These are phyloP conservation scores for Cladosporium sp. DNA, from an alignment of 2,329 filamentous ascomycete species.

Conservation along the genomic window DNA sequence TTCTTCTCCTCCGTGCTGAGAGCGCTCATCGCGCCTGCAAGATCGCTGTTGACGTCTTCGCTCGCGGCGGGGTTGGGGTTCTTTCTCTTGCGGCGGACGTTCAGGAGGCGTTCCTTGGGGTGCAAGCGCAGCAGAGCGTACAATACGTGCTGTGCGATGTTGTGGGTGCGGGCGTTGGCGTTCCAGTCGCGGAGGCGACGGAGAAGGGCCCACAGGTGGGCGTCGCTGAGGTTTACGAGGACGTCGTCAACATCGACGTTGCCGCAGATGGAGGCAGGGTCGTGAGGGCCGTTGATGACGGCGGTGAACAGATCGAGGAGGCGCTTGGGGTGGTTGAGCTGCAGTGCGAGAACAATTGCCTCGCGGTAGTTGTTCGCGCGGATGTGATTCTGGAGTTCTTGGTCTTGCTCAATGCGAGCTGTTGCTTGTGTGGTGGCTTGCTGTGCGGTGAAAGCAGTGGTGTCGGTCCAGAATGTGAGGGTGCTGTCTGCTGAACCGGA, in stretches of 20 bases:
- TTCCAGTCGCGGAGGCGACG: slow-evolving; percentile 92
- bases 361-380: slow-evolving; percentile 82
- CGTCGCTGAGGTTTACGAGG: slow-evolving; percentile 69
- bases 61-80: slow-evolving; percentile 15
- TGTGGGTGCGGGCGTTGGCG: slow-evolving; percentile 82
- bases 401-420: slow-evolving; percentile 85
- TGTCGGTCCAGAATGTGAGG: slow-evolving; percentile 94
- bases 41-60: slow-evolving; percentile 23
- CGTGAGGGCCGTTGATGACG: slow-evolving; percentile 64
- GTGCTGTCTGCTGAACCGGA: slow-evolving; percentile 91
- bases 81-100: slow-evolving; percentile 31
- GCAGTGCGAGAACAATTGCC: slow-evolving; percentile 84
- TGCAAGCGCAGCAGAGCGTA: slow-evolving; percentile 76
- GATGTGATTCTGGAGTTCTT: slow-evolving; percentile 89
- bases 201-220: slow-evolving; percentile 79
- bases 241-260: slow-evolving; percentile 72
- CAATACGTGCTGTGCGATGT: slow-evolving; percentile 79
- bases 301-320: slow-evolving; percentile 78
- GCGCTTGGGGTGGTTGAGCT: slow-evolving; percentile 88
- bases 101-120: slow-evolving; percentile 68
- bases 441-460: slow-evolving; percentile 71
- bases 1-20: slow-evolving; percentile 26
- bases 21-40: slow-evolving; percentile 28
- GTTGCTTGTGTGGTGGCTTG: slow-evolving; percentile 69
- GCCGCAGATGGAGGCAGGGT: slow-evolving; percentile 60